A percentile compares a stretch with the other conserved stretches of the same genome.
These are phyloP conservation scores for Betula pendula DNA, from an alignment of 306 rosid species.

Conservation along the genomic window DNA sequence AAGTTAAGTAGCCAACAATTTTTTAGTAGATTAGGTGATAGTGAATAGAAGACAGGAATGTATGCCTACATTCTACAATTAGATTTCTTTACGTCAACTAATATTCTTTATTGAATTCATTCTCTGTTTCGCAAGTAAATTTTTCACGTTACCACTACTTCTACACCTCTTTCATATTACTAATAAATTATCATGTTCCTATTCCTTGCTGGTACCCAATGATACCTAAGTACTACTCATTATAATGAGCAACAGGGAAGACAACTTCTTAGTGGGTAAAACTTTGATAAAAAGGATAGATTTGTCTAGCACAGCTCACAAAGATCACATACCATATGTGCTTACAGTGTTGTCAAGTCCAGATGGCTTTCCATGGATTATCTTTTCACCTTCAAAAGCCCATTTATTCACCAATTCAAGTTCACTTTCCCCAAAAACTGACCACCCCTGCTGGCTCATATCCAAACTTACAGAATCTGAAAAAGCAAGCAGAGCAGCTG, in stretches of 20 bases:
- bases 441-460: conserved; percentile 64
- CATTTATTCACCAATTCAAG: conserved; percentile 79
- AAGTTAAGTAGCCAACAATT: not conserved
- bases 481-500: conserved; percentile 71
- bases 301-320: conserved; percentile 10
- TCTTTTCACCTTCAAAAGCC: conserved; percentile 99
- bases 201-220: conserved; percentile 9
- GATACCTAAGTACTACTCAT: not conserved
- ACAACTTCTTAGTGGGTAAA: conserved; percentile 1
- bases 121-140: not conserved
- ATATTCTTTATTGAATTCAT: not conserved
- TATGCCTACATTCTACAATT: not conserved
- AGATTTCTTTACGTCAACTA: not conserved
- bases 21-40: not conserved
- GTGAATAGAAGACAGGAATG: conserved; percentile 9
- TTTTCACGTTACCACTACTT: not conserved
- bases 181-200: not conserved
- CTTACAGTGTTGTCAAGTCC: conserved; percentile 96
- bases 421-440: conserved; percentile 51
- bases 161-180: not conserved
- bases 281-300: not conserved
- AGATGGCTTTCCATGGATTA: conserved; percentile 93
- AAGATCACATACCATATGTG: conserved; percentile 65
- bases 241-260: conserved; percentile 8
- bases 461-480: conserved; percentile 62